Conservation (phyloP, 1,284 basidiomycete genomes). For the Exsudoporus floridanus region DNA sequence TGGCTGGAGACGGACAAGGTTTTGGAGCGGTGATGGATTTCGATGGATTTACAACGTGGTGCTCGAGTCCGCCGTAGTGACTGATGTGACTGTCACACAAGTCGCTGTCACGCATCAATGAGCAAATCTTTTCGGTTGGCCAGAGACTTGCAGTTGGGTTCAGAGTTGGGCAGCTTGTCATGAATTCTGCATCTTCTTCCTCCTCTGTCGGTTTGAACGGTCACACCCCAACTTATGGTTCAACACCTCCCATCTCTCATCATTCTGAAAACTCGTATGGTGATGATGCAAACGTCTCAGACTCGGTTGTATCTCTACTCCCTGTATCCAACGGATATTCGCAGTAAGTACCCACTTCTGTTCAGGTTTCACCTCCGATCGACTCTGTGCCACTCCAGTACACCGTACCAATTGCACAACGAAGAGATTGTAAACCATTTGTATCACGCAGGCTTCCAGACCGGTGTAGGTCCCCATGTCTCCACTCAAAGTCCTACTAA, state of each 20-base stretch:
- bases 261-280: constrained; percentile 24
- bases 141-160: constrained; percentile 1
- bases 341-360: constrained; percentile 40
- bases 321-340: constrained; percentile 39
- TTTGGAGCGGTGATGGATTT: constrained; percentile 44
- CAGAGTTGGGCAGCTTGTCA: constrained; percentile 10
- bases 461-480: constrained; percentile 56
- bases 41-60: constrained; percentile 37
- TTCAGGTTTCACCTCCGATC: constrained; percentile 9
- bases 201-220: constrained; percentile 25
- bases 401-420: constrained; percentile 58
- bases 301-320: constrained; percentile 23
- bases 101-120: constrained; percentile 25
- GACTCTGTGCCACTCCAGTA: constrained; percentile 31
- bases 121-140: constrained; percentile 17
- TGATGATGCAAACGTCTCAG: constrained; percentile 24
- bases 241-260: constrained; percentile 11
- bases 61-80: constrained; percentile 7
- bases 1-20: constrained; percentile 39
- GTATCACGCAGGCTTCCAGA: constrained; percentile 75
- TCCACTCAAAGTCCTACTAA: constrained; percentile 6
- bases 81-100: constrained; percentile 23
- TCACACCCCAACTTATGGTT: constrained; percentile 26
- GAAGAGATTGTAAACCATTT: constrained; percentile 73
- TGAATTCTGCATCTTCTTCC: constrained; percentile 27